Percentiles rank a stretch among this genome's conserved stretches.
Evolutionary conservation across 2,329 filamentous ascomycete species (phyloP).

Genomic region (Claviceps spartinae): DNA sequence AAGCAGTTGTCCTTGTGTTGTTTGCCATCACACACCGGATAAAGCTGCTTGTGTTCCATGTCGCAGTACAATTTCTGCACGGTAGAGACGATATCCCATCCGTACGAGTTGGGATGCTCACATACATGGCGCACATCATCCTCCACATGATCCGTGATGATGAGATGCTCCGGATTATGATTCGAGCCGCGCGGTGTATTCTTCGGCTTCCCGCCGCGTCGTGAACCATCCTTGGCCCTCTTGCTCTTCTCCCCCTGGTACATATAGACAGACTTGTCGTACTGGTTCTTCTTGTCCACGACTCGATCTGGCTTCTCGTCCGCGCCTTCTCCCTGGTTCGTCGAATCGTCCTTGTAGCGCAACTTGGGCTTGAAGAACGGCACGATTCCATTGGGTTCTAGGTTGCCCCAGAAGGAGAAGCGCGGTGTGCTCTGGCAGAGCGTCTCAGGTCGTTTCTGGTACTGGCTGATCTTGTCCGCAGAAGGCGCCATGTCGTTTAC

Average conservation of each 20-base stretch:
- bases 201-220: neutral
- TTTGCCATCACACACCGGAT: conserved; percentile 12
- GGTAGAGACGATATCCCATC: conserved; percentile 19
- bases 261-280: conserved; percentile 7
- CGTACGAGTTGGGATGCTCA: conserved; percentile 14
- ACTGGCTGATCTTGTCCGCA: conserved; percentile 7
- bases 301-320: conserved; percentile 8
- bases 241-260: conserved; percentile 4
- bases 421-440: conserved; percentile 12
- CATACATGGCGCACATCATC: conserved; percentile 20
- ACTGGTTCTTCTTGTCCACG: conserved; percentile 5
- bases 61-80: conserved; percentile 19
- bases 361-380: conserved; percentile 15
- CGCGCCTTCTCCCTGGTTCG: conserved; percentile 2
- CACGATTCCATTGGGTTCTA: conserved; percentile 10
- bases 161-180: conserved; percentile 7
- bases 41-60: conserved; percentile 16
- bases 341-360: conserved; percentile 11
- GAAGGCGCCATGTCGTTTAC: conserved; percentile 9
- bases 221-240: neutral
- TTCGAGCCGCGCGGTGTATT: neutral
- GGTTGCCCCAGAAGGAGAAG: conserved; percentile 10
- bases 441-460: conserved; percentile 6
- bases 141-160: conserved; percentile 10
- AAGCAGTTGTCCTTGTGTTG: conserved; percentile 9